Percentiles rank a stretch among this genome's conserved stretches.
Conservation (phyloP, 2,329 filamentous ascomycete genomes). For the Rugonectria rugulosa region DNA sequence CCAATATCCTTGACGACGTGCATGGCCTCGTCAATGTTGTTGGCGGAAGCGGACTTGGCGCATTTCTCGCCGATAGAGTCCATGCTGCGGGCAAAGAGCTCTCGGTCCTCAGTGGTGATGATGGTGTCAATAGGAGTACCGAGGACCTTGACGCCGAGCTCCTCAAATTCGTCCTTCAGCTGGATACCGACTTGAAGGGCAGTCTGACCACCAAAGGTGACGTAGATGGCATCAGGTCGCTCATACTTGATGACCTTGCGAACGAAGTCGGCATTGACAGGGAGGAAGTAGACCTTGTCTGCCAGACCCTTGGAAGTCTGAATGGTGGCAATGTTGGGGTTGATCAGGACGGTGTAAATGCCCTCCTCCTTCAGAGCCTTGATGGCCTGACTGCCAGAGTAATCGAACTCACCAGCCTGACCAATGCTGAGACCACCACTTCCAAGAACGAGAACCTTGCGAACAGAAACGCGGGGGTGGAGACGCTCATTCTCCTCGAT, state of each 20-base stretch:
- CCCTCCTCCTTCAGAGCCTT: conserved; percentile 98
- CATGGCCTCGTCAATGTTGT: conserved; percentile 86
- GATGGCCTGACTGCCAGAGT: conserved; percentile 97
- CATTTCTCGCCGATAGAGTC: conserved; percentile 98
- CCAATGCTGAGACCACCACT: conserved; percentile 96
- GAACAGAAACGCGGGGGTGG: conserved; percentile 82
- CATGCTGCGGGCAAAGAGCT: conserved; percentile 97
- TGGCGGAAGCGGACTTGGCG: conserved; percentile 94
- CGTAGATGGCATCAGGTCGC: conserved; percentile 94
- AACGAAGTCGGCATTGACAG: conserved; percentile 95
- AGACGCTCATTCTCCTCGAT: conserved; percentile 78
- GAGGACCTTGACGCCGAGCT: conserved; percentile 89
- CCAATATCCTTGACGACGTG: conserved; percentile 89
- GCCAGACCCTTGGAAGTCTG: conserved; percentile 97
- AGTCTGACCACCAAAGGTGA: conserved; percentile 97
- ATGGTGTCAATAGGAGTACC: conserved; percentile 98
- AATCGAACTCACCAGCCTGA: conserved; percentile 98
- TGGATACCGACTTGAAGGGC: conserved; percentile 96
- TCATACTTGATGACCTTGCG: conserved; percentile 97
- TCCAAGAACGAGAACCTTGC: conserved; percentile 94
- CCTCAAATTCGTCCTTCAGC: conserved; percentile 95
- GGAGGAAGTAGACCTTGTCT: conserved; percentile 98
- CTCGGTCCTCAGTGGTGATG: conserved; percentile 97
- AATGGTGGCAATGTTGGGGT: conserved; percentile 98
- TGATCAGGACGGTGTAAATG: conserved; percentile 97